These are phyloP conservation scores for Stemphylium lycopersici DNA, from an alignment of 2,329 filamentous ascomycete species.

Conservation along the genomic window DNA sequence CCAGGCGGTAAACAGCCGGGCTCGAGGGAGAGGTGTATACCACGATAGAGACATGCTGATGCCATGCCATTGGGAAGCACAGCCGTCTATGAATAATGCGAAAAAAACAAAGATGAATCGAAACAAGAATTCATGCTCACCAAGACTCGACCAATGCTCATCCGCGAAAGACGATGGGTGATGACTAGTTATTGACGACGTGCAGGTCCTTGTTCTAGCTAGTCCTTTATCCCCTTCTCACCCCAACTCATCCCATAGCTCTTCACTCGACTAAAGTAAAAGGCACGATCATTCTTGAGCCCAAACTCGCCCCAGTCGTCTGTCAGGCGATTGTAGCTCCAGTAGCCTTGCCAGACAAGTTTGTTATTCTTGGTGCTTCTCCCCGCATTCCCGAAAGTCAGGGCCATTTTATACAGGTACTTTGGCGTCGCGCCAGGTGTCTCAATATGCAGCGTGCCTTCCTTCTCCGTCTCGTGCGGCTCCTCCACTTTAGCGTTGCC, in stretches of 20 bases:
- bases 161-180: too few relatives aligned
- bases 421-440: slow-evolving; percentile 80
- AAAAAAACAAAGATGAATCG: slow-evolving; percentile 25
- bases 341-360: slow-evolving; percentile 85
- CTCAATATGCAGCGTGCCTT: slow-evolving; percentile 70
- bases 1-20: slow-evolving; percentile 66
- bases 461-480: slow-evolving; percentile 24
- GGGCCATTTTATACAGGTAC: slow-evolving; percentile 84
- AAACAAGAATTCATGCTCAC: background rate
- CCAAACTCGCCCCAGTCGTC: slow-evolving; percentile 89
- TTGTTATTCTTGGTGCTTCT: slow-evolving; percentile 77
- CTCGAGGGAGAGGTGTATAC: slow-evolving; percentile 23
- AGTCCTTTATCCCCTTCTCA: slow-evolving; percentile 21
- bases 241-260: slow-evolving; percentile 59
- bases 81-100: slow-evolving; percentile 43
- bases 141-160: too few relatives aligned
- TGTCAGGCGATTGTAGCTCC: slow-evolving; percentile 86
- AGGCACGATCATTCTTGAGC: slow-evolving; percentile 65
- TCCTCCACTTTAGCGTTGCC: background rate
- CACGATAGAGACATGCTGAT: slow-evolving; percentile 26
- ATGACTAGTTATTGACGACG: too few relatives aligned
- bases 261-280: slow-evolving; percentile 67
- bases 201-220: background rate
- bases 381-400: slow-evolving; percentile 70
- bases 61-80: slow-evolving; percentile 23